Conservation (phyloP, 2,329 filamentous ascomycete genomes). For the Byssochlamys sp. region DNA sequence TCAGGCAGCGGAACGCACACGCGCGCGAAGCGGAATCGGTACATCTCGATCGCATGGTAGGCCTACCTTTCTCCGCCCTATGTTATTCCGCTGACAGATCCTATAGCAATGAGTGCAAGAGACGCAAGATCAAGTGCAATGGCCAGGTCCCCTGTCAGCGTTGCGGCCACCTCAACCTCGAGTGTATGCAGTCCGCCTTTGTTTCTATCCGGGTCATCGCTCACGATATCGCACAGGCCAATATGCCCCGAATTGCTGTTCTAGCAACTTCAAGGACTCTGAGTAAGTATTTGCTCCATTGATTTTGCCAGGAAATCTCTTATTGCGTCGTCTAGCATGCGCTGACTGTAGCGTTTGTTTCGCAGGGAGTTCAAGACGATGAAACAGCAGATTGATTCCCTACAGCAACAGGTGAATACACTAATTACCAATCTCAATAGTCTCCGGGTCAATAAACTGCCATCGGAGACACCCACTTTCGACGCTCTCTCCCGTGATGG, state of each 20-base stretch:
- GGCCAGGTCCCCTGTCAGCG: conserved; percentile 56
- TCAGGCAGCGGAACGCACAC: conserved; percentile 38
- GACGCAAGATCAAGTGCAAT: conserved; percentile 60
- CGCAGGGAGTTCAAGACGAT: conserved; percentile 69
- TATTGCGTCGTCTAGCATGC: background rate
- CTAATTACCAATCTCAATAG: conserved; percentile 63
- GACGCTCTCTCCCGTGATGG: conserved; percentile 29
- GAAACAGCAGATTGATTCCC: conserved; percentile 59
- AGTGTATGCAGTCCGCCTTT: conserved; percentile 33
- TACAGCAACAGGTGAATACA: conserved; percentile 76
- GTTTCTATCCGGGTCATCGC: background rate
- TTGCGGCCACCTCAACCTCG: conserved; percentile 54
- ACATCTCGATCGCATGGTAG: conserved; percentile 59
- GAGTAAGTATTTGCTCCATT: conserved; percentile 41
- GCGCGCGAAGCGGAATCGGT: conserved; percentile 56
- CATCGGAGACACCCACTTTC: conserved; percentile 24
- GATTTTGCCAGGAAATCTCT: background rate
- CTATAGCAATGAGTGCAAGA: conserved; percentile 53
- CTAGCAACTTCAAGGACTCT: conserved; percentile 78
- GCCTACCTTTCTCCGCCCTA: conserved; percentile 9
- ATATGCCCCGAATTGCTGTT: conserved; percentile 59
- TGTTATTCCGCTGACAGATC: background rate
- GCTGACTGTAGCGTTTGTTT: background rate
- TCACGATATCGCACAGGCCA: conserved; percentile 29
- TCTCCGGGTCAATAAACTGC: conserved; percentile 45